Conservation (phyloP, 1,284 basidiomycete species). For the Lentinus polychrous region DNA sequence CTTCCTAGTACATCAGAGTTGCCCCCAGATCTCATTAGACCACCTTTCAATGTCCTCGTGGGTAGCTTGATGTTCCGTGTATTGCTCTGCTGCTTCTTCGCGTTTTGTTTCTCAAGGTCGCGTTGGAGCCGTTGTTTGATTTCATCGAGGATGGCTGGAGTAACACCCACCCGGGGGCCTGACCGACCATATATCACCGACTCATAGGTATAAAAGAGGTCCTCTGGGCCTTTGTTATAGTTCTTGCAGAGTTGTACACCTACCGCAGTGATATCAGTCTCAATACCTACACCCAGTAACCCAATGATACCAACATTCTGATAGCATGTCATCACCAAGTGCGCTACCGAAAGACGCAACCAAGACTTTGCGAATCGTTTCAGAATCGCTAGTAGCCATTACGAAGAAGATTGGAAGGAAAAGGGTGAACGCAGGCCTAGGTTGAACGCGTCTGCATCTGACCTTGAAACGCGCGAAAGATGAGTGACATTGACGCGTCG, state of each 20-base stretch:
- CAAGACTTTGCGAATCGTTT: background rate
- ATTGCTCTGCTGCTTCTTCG: conserved; percentile 25
- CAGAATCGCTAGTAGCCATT: background rate
- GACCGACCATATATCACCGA: conserved; percentile 37
- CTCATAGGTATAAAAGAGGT: conserved; percentile 71
- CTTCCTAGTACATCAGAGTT: background rate
- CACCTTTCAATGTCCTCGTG: conserved; percentile 12
- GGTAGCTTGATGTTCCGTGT: conserved; percentile 15
- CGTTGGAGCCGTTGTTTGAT: conserved; percentile 50
- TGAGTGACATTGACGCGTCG: background rate
- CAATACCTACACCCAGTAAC: background rate
- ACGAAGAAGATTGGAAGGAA: background rate
- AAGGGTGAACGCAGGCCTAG: background rate
- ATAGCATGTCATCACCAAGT: conserved; percentile 6
- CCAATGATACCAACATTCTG: conserved; percentile 7
- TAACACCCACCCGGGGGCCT: conserved; percentile 37
- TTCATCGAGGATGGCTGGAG: conserved; percentile 40
- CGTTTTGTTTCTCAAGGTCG: conserved; percentile 37
- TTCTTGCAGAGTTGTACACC: conserved; percentile 60
- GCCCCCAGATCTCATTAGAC: conserved; percentile 16
- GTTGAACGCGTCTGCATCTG: background rate
- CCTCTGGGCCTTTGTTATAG: conserved; percentile 49
- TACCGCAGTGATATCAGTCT: conserved; percentile 24
- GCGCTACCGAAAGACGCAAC: background rate
- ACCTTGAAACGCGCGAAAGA: background rate